Conservation (phyloP, 2,329 filamentous ascomycete species). For the Lachnellula occidentalis region DNA sequence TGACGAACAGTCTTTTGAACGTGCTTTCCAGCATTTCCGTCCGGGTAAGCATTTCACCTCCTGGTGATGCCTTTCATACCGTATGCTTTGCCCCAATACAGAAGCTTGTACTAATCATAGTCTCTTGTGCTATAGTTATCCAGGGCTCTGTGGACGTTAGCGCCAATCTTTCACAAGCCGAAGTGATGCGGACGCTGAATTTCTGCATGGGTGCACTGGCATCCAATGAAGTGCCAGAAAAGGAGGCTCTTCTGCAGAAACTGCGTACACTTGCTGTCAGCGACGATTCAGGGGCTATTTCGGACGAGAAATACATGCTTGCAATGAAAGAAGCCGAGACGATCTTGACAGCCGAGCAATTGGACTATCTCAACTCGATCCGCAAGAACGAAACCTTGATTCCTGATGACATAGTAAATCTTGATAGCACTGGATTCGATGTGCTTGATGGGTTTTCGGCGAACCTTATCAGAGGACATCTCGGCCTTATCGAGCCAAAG, state of each 20-base stretch:
- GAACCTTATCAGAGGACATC: not conserved
- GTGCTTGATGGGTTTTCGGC: slow-evolving; percentile 10
- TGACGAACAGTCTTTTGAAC: slow-evolving; percentile 39
- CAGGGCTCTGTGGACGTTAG: not conserved
- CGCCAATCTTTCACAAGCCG: not conserved
- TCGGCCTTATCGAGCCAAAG: slow-evolving; percentile 28
- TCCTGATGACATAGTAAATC: not conserved
- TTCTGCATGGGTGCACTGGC: slow-evolving; percentile 1
- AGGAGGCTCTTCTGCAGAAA: not conserved
- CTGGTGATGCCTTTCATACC: not conserved
- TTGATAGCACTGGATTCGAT: not conserved
- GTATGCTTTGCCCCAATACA: not conserved
- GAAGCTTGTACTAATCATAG: not conserved
- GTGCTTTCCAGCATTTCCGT: slow-evolving; percentile 32
- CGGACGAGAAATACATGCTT: not conserved
- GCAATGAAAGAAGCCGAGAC: not conserved
- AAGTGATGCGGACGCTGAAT: not conserved
- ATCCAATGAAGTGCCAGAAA: not conserved
- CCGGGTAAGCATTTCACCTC: not conserved
- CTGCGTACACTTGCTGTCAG: not conserved
- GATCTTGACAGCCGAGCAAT: not conserved
- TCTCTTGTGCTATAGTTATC: not conserved
- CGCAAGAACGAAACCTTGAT: not conserved
- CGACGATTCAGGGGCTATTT: not conserved
- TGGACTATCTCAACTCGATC: not conserved